Base-by-base conservation (phyloP, 2,329 filamentous ascomycete genomes). In the Ophiostoma novo-ulmi region DNA sequence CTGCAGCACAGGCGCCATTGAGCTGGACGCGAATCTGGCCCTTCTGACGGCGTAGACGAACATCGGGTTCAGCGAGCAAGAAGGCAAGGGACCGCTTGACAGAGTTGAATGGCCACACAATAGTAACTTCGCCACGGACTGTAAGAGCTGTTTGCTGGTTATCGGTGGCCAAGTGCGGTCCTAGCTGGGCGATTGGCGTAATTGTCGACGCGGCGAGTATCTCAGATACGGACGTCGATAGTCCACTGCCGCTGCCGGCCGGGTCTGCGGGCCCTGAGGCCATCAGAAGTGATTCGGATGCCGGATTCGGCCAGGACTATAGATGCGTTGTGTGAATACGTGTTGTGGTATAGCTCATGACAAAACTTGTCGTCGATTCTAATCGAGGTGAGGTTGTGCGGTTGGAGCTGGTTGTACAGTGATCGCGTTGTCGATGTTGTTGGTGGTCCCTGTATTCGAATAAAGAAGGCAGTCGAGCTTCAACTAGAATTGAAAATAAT, bases 61-160 rank as follows among this genome's bases (percentile, higher is more conserved):
- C 91, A 78, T 97, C 93, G 65, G 89, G 88, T 76, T 97, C 94
- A 65, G 91, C 91, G 44, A 98, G 85, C 26, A 96, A 85, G 68
- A 97, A 89, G 36, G 92, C 90, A 74, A 93, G 85, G 55, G 88
- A 88, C 69, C 86, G 87, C 39, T 86, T 90, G 36, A 92, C 88
- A 31, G 90, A 91, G 74, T 91, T 97, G 79, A 92, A 97, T 0
- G 94, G 94, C 94, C 94, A 98, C 71, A 92, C 89, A 48, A 98
- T 87, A 10, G 93, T 94, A 31, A 97, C 87, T 20, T 91, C 83
- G 55, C 91, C 93, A 71, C 87, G 85, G 41, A 97, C 80, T 14
- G 82, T 80, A 72, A 81, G 81, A 6, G 65, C 2, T 0, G 80
- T 78, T 2, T 76, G 71, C 35, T 79, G 77, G 14, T 83, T 77